Evolutionary conservation across 176 grass and related monocot genomes (phyloP).

Genomic region (Oryza glaberrima): DNA sequence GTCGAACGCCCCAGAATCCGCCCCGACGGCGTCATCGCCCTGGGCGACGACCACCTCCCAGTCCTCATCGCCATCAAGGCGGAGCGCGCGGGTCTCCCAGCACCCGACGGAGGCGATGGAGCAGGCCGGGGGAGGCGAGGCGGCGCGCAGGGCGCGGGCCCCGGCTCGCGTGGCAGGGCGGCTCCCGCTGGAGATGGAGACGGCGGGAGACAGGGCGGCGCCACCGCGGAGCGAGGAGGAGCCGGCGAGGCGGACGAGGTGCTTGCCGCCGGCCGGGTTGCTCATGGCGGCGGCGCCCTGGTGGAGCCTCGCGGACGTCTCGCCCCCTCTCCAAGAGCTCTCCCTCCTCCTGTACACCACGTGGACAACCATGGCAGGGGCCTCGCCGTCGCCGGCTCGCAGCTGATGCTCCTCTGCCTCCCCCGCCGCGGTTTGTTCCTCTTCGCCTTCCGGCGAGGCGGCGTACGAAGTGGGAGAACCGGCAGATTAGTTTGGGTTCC

Average conservation of each 20-base stretch:
- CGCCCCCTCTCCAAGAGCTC: slow-evolving; percentile 2
- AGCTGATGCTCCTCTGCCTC: neutral
- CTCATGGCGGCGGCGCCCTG: slow-evolving; percentile 43
- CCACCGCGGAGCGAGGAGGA: neutral
- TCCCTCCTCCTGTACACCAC: slow-evolving; percentile 33
- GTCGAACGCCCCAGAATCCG: neutral
- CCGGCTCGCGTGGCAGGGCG: neutral
- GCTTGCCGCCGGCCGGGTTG: slow-evolving; percentile 28
- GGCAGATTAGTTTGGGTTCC: neutral
- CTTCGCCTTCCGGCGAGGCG: neutral
- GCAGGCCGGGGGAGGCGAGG: slow-evolving; percentile 37
- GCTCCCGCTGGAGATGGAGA: neutral
- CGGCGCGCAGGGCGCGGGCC: slow-evolving; percentile 2
- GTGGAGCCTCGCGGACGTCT: neutral
- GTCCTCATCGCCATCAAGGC: slow-evolving; percentile 38
- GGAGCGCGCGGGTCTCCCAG: slow-evolving; percentile 34
- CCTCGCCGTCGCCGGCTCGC: neutral
- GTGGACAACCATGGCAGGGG: slow-evolving; percentile 36
- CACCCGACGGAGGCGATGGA: slow-evolving; percentile 19
- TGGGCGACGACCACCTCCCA: slow-evolving; percentile 47
- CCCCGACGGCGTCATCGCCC: neutral
- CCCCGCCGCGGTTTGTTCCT: neutral
- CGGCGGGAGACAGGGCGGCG: neutral
- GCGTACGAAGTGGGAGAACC: neutral
- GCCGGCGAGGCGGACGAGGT: slow-evolving; percentile 44